Base-by-base conservation (phyloP, 208 protist genomes). In the Wallacemonas sp. region DNA sequence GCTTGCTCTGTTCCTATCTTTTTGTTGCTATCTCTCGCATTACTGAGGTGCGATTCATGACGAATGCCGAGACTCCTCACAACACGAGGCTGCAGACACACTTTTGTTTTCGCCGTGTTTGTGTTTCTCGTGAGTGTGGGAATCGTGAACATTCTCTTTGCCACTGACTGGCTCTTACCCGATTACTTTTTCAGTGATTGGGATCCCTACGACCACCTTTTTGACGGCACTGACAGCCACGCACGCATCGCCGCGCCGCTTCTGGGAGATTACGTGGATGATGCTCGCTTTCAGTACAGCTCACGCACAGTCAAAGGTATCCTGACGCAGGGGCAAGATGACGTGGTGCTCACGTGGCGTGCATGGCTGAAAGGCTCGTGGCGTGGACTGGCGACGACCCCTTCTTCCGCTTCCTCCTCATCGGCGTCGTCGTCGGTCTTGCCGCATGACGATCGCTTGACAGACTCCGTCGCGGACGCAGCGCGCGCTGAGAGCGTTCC, bases 21-120 rank as follows among this genome's bases (percentile, higher is more conserved):
- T n/a, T n/a, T n/a, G n/a, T n/a, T n/a, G n/a, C n/a, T n/a, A 65
- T 36, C 31, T 17, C 41, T 62, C 46, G n/a, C 14, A 14, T 41
- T 44, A 27, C 46, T 47, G 11, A n/a, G 45, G 24, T 60, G 12
- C 51, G 21, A 38, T 21, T 56, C 5, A 53, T 22, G 44, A 1
- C 45, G n/a, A 4, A 36, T 72, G 19, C 59, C n/a, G 0, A 61
- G 64, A n/a, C n/a, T n/a, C n/a, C n/a, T n/a, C n/a, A n/a, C n/a
- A n/a, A n/a, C n/a, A n/a, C n/a, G n/a, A 14, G 60, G 14, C 0
- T 11, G 66, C 15, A 68, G 69, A 5, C 60, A 80, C 21, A 24
- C 42, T 1, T 45, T 69, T 31, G 61, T 77, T 11, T 66, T 77
- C 27, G 19, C 54, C 44, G 26, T 77, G 33, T 72, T 81, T 49